These are phyloP conservation scores for Pontederia crassipes DNA, from an alignment of 176 grass and related monocot genomes.

Conservation along the genomic window DNA sequence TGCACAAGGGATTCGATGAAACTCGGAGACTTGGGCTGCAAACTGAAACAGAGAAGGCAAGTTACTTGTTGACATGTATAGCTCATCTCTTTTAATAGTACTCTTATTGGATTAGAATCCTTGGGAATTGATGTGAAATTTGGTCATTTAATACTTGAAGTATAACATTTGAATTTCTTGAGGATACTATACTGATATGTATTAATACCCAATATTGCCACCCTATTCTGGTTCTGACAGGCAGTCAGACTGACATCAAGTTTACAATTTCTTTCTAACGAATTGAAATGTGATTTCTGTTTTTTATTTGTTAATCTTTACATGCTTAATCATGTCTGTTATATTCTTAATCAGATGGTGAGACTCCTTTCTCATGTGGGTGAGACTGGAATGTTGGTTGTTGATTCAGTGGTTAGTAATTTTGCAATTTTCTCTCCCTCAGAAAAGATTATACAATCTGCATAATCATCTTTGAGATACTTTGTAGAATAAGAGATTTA, in stretches of 20 bases:
- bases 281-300: neutral
- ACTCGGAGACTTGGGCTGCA: slow-evolving; percentile 79
- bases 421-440: neutral
- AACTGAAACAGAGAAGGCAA: slow-evolving; percentile 87
- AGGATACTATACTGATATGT: neutral
- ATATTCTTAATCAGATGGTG: slow-evolving; percentile 49
- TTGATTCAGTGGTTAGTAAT: slow-evolving; percentile 90
- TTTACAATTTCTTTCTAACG: too few relatives aligned
- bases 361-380: slow-evolving; percentile 57
- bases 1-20: slow-evolving; percentile 99
- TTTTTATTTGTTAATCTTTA: neutral
- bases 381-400: slow-evolving; percentile 96
- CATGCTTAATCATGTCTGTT: neutral
- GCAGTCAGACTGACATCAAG: too few relatives aligned
- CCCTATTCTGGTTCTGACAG: neutral
- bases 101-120: too few relatives aligned
- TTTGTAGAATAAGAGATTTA: slow-evolving; percentile 14
- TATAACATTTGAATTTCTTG: too few relatives aligned
- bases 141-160: too few relatives aligned
- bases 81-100: neutral
- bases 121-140: too few relatives aligned
- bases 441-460: too few relatives aligned
- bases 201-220: neutral
- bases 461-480: neutral
- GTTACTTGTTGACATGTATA: slow-evolving; percentile 4